These are phyloP conservation scores for Saksenaea vasiformis DNA, from an alignment of 371 early-diverging fungal genomes.

Conservation along the genomic window DNA sequence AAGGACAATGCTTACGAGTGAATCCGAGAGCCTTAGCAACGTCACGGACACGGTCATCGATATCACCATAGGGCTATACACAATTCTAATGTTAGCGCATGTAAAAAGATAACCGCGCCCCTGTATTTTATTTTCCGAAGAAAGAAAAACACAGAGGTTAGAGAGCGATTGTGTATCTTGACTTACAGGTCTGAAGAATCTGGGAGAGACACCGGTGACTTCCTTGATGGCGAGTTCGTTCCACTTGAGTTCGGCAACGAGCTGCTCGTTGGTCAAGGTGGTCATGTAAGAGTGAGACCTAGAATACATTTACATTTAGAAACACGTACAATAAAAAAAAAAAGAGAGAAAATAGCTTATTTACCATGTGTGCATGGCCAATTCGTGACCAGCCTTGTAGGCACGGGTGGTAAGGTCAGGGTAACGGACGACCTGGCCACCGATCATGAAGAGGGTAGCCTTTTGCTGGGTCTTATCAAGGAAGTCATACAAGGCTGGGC, in stretches of 20 bases:
- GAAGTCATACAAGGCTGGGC: slow-evolving; percentile 49
- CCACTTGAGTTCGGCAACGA: slow-evolving; percentile 75
- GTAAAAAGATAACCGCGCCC: not conserved
- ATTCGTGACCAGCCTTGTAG: slow-evolving; percentile 48
- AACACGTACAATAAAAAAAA: slow-evolving; percentile 10
- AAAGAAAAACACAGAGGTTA: not conserved
- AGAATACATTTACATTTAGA: slow-evolving; percentile 40
- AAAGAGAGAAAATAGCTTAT: not conserved
- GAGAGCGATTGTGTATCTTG: not conserved
- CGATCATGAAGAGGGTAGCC: slow-evolving; percentile 69
- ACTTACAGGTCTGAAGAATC: slow-evolving; percentile 49
- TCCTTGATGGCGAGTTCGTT: slow-evolving; percentile 66
- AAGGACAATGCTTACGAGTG: slow-evolving; percentile 24
- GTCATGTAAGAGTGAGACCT: slow-evolving; percentile 70
- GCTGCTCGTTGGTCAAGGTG: slow-evolving; percentile 60
- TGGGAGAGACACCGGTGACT: slow-evolving; percentile 57
- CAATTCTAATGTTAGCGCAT: not conserved
- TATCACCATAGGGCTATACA: slow-evolving; percentile 62
- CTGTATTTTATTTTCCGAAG: not conserved
- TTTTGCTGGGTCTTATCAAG: slow-evolving; percentile 54
- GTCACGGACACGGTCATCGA: slow-evolving; percentile 68
- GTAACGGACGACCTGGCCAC: slow-evolving; percentile 57
- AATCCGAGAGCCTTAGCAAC: slow-evolving; percentile 61
- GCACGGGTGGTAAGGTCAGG: slow-evolving; percentile 55
- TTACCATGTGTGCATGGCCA: slow-evolving; percentile 55